Evolutionary conservation across 306 rosid species (phyloP), one percentile per base, ranked within the genome.

Genomic region (Corylus avellana): DNA sequence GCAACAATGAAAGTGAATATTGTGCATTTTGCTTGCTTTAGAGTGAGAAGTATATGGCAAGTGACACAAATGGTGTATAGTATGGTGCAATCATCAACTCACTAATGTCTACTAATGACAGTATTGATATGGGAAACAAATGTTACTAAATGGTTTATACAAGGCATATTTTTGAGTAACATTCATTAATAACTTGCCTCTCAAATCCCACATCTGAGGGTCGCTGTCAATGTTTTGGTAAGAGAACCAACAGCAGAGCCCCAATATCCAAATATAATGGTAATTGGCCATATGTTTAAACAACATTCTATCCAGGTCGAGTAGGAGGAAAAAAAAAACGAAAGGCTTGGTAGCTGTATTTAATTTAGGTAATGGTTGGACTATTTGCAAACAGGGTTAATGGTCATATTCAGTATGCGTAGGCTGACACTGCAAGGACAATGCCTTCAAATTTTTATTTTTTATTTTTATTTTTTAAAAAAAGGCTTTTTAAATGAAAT

Each of bases 1-100:
- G 47, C 49, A 80, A 73, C 0, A 20, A 50, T 58, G 20, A 66
- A 37, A 27, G 50, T 80, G 51, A 80, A 56, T 55, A 18, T 8
- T 47, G 63, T 4, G 20, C 66, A 76, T 46, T 72, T 72, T 72
- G 64, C 73, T 80, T 69, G 81, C 77, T 59, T 35, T 63, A 55
- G 35, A 74, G 25, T 62, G 55, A 78, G 44, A 70, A 74, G 37
- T 32, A n/a, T 32, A n/a, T 77, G 46, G 61, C 61, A 44, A 66
- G 29, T 48, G 39, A 71, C 75, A 71, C 6, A 8, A 67, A 14
- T 42, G 12, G 4, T 13, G 9, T 32, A 54, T 39, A 9, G 12
- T 39, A 32, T 7, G 46, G 70, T 64, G 47, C 70, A 64, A 64
- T 32, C n/a, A 35, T 64, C 22, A 16, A 64, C 17, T 16, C 70